Percentiles rank a stretch among this genome's conserved stretches.
phyloP scores from a whole-genome alignment of 2,329 filamentous ascomycete genomes.

The Hymenotorrendiella dingleyae region DNA sequence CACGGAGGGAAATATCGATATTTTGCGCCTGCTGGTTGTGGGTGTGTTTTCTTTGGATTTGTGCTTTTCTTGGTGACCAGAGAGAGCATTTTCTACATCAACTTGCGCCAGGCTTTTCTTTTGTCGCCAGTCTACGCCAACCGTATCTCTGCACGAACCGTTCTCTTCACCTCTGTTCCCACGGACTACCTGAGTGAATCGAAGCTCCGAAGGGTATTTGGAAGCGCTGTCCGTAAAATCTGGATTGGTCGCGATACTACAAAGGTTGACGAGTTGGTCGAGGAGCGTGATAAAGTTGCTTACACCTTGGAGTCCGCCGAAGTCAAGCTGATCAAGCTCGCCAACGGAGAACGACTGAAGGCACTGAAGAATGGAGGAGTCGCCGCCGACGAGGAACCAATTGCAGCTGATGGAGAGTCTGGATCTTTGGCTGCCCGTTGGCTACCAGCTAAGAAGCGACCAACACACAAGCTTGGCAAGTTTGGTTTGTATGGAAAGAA shows the following conservation, averaged over 20 bases:
- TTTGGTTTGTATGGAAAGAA: conserved; percentile 73
- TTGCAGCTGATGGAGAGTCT: conserved; percentile 57
- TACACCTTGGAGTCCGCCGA: conserved; percentile 82
- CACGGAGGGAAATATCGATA: conserved; percentile 53
- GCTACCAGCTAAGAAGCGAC: conserved; percentile 67
- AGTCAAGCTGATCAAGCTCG: conserved; percentile 74
- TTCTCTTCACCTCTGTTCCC: conserved; percentile 84
- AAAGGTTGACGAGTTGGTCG: conserved; percentile 72
- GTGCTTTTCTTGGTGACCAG: conserved; percentile 83
- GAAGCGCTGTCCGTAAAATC: conserved; percentile 71
- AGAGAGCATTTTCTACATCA: conserved; percentile 88
- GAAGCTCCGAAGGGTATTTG: conserved; percentile 76
- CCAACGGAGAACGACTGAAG: conserved; percentile 67
- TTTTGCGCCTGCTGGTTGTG: conserved; percentile 75
- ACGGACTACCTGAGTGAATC: conserved; percentile 68
- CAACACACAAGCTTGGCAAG: conserved; percentile 66
- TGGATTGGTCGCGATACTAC: conserved; percentile 78
- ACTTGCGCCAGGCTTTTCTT: conserved; percentile 86
- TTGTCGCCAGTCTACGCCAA: conserved; percentile 78
- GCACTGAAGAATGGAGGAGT: conserved; percentile 53
- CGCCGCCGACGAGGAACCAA: conserved; percentile 36
- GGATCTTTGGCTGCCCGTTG: conserved; percentile 68
- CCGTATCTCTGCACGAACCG: conserved; percentile 82
- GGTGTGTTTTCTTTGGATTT: conserved; percentile 81
- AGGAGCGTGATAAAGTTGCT: conserved; percentile 73